Base-by-base conservation (phyloP, 2,329 filamentous ascomycete genomes). In the Fusarium floridanum region DNA sequence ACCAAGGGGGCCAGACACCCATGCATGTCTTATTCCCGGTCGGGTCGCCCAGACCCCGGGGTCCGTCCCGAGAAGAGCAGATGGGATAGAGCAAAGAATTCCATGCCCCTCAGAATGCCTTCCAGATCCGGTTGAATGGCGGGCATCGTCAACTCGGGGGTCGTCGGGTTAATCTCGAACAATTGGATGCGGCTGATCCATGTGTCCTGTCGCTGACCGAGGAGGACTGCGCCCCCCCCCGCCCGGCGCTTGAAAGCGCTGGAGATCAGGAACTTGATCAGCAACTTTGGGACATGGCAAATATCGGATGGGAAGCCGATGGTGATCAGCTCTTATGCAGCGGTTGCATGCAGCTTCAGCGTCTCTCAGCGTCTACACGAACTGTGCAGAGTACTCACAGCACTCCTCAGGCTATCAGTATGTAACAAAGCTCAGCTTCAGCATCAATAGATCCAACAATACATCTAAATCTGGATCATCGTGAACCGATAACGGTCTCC, bases 241-340 rank as follows among this genome's bases (percentile, higher is more conserved):
- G 27, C 63, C 43, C 48, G 64, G 71, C 53, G 65, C 72, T 70
- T 73, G 50, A n/a, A 56, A 34, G 60, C 29, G 20, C 29, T 57
- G 53, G 63, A 65, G 39, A 74, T 74, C 72, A 74, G 68, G 72
- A 74, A 74, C 34, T 74, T 74, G 65, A 74, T 75, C 72, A 74
- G 72, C 45, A 70, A 75, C 61, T 74, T 74, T 60, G 43, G 60
- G 62, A 75, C 32, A 34, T 75, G 37, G 72, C 72, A 66, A 62
- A 66, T 72, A 61, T 39, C 45, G 57, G 63, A 59, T 41, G 56
- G 61, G 61, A 50, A 59, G 37, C 62, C 36, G 48, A 56, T 53
- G 48, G 50, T 53, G 34, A 61, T 66, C 71, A 72, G 61, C 50
- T 63, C 59, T 61, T 34, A 16, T 36, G 29, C 61, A 37, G 45